Percentiles rank a stretch among this genome's conserved stretches.
Conservation (phyloP, 805 yeast species). For the Ogataea methylovora region DNA sequence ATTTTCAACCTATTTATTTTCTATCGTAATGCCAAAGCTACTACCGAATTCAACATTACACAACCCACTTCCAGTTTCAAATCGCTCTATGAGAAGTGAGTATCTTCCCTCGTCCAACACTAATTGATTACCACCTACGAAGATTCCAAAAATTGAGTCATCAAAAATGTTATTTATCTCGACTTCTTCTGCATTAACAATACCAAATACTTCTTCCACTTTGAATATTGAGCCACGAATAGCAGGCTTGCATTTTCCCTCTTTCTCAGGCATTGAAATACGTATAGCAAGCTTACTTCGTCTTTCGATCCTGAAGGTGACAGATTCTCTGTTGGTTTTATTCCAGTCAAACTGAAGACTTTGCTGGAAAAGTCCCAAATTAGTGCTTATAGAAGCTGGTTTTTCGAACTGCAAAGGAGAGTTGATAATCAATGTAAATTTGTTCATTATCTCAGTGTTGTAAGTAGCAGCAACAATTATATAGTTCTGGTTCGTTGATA, state of each 20-base stretch:
- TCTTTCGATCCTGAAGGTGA: not conserved
- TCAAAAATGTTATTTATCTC: not conserved
- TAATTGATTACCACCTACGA: not conserved
- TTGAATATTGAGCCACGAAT: not conserved
- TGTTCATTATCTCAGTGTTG: constrained; percentile 20
- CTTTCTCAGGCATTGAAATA: too few relatives aligned
- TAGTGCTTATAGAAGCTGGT: constrained; percentile 1
- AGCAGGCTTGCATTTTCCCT: not conserved
- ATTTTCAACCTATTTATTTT: not conserved
- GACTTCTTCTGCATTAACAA: not conserved
- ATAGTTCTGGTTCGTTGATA: constrained; percentile 30
- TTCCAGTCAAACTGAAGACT: not conserved
- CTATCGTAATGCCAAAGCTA: not conserved
- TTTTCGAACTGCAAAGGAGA: constrained; percentile 8
- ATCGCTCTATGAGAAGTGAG: not conserved
- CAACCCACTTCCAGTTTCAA: not conserved
- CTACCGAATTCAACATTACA: not conserved
- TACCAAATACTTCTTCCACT: not conserved
- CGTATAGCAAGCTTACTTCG: not conserved
- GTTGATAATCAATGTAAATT: constrained; percentile 27
- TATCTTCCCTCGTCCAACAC: not conserved
- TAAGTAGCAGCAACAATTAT: constrained; percentile 40
- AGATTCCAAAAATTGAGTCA: not conserved
- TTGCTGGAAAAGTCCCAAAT: constrained; percentile 8
- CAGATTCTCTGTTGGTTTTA: not conserved